These are phyloP conservation scores for Hysterium pulicare DNA, from an alignment of 2,329 filamentous ascomycete species.

Conservation along the genomic window DNA sequence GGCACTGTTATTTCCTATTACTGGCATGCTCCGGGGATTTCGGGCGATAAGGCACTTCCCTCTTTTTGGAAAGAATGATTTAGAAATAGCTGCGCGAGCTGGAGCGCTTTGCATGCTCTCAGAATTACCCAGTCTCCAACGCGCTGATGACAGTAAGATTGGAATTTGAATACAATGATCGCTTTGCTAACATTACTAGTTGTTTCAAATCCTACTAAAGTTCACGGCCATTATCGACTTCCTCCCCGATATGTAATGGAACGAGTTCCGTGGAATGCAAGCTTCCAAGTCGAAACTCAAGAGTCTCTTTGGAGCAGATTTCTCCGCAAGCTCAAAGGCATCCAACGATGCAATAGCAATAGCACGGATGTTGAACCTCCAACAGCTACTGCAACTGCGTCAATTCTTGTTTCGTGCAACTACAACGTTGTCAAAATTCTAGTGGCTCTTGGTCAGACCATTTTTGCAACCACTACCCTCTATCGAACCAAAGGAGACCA, in stretches of 20 bases:
- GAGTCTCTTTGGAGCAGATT: no score
- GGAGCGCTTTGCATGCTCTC: constrained; percentile 28
- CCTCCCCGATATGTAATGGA: no score
- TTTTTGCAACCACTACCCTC: constrained; percentile 23
- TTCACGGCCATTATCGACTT: no score
- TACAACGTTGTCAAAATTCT: constrained; percentile 23
- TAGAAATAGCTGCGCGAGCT: constrained; percentile 23
- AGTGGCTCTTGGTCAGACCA: constrained; percentile 25
- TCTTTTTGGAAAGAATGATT: constrained; percentile 10
- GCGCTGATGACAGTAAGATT: no score
- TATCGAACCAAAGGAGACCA: constrained; percentile 28
- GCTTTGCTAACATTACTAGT: no score
- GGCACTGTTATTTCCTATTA: constrained; percentile 21
- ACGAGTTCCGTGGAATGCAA: no score
- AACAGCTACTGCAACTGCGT: no score
- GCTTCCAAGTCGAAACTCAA: no score
- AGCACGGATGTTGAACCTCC: no score
- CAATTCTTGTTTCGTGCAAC: constrained; percentile 11
- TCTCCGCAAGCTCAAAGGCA: constrained; percentile 6
- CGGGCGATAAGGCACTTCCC: constrained; percentile 21
- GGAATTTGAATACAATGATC: no score
- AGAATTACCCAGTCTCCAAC: no score
- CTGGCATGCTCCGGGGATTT: constrained; percentile 24
- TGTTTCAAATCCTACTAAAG: no score
- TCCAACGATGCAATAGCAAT: constrained; percentile 8